A percentile compares a stretch with the other conserved stretches of the same genome.
These are phyloP conservation scores for Eruca vesicaria DNA, from an alignment of 441 rosid species.

Conservation along the genomic window DNA sequence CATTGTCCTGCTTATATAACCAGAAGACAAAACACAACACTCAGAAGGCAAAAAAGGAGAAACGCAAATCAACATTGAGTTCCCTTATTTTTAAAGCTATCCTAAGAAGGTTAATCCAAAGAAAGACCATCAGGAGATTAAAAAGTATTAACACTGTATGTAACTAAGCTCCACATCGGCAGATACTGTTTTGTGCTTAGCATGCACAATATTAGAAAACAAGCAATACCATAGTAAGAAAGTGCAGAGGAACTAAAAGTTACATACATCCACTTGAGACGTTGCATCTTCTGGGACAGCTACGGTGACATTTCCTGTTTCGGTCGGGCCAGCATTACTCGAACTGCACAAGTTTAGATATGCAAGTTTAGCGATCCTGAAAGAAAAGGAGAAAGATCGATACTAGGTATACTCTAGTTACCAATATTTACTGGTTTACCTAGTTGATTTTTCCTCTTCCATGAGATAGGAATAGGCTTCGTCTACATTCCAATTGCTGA, in stretches of 20 bases:
- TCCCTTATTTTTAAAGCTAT: background rate
- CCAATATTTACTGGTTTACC: conserved; percentile 7
- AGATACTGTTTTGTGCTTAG: background rate
- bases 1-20: background rate
- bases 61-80: background rate
- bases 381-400: background rate
- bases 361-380: conserved; percentile 4
- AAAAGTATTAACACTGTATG: background rate
- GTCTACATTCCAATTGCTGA: background rate
- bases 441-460: background rate
- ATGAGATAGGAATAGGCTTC: background rate
- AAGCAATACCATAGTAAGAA: background rate
- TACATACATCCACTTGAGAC: conserved; percentile 17
- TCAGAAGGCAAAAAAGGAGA: background rate
- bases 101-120: background rate
- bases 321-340: background rate
- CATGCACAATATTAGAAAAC: background rate
- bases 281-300: background rate
- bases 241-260: background rate
- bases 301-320: background rate
- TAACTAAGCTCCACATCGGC: background rate
- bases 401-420: background rate
- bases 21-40: background rate
- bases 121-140: conserved; percentile 1
- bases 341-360: conserved; percentile 29